Base-by-base conservation (phyloP, 2,329 filamentous ascomycete species). In the Colletotrichum plurivorum region DNA sequence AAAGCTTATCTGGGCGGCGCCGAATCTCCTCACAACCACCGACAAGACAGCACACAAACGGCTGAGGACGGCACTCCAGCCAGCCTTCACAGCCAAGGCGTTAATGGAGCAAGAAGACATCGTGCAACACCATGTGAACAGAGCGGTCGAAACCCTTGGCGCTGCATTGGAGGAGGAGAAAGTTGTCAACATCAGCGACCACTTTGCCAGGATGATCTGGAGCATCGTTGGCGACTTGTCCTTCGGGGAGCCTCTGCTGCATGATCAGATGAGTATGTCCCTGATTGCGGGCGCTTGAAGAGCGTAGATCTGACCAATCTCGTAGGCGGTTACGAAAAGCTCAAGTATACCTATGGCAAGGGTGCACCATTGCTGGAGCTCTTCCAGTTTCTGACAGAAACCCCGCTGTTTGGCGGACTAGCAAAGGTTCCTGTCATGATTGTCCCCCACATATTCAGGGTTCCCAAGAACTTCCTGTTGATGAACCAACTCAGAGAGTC, bases 21-120 rank as follows among this genome's bases (percentile, higher is more conserved):
- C 64, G 4, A 67, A 67, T 25, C 39, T 67, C 0, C 18, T 67
- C 16, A 67, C 64, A 0, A 57, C 52, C 5, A 51, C 51, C 0
- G 52, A 63, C 4, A 52, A 27, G 8, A 46, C 64, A 3, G 64
- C 64, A 3, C 58, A 63, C 36, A 67, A 57, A n/a, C 43, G 51
- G 5, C 58, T 67, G 4, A 31, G 64, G n/a, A 52, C 58, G 0
- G 45, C 64, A 3, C 22, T 67, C 0, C 64, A 67, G n/a, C 64
- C 64, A 16, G 64, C 64, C 0, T 67, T 67, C n/a, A 67, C 64
- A 0, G 64, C 64, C 1, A 67, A 67, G 46, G 64, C 64, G 13
- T 36, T 67, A 10, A 56, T 56, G 45, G 64, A 67, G 4, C 64
- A 67, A 12, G 64, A 67, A 39, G 64, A 67, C 3, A 67, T 63